These are phyloP conservation scores for Globisporangium nodosum DNA, from an alignment of 352 stramenopile genomes.

Conservation along the genomic window DNA sequence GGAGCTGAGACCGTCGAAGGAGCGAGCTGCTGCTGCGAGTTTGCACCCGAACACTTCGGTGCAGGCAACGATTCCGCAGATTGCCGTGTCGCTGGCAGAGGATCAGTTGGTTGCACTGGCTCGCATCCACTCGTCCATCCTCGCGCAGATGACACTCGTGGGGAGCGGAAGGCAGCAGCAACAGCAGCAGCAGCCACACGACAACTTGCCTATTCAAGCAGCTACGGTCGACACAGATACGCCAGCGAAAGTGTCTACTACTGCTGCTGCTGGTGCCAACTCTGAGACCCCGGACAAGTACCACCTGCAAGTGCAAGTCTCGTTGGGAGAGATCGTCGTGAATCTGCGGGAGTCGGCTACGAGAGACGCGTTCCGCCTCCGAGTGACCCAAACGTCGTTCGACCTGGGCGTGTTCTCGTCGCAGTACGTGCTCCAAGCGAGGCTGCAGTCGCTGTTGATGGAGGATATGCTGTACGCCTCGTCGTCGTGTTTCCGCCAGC, in stretches of 20 bases:
- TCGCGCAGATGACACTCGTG: constrained; percentile 6
- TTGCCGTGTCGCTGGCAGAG: constrained; percentile 11
- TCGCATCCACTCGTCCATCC: constrained; percentile 18
- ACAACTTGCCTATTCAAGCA: not conserved
- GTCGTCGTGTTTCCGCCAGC: constrained; percentile 45
- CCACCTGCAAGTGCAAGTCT: constrained; percentile 42
- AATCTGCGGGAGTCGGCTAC: constrained; percentile 40
- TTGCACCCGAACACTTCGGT: constrained; percentile 7
- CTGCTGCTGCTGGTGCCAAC: constrained; percentile 4
- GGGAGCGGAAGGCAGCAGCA: constrained; percentile 2
- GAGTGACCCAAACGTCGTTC: constrained; percentile 42
- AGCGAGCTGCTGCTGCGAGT: not conserved
- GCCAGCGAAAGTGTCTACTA: not conserved
- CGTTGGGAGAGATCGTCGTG: constrained; percentile 43
- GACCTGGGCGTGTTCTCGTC: constrained; percentile 35
- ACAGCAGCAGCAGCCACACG: not conserved
- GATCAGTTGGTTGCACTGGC: constrained; percentile 14
- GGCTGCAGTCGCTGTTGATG: constrained; percentile 54
- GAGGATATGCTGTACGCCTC: constrained; percentile 57
- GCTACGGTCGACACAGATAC: not conserved
- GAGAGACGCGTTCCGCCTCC: constrained; percentile 49
- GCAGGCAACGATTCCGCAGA: constrained; percentile 17
- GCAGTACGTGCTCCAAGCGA: constrained; percentile 43
- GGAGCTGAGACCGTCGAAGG: constrained; percentile 3
- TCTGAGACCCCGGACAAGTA: constrained; percentile 23